Evolutionary conservation across 2,329 filamentous ascomycete species (phyloP), one percentile per base, ranked within the genome.

Genomic region (Ascosphaera apis): DNA sequence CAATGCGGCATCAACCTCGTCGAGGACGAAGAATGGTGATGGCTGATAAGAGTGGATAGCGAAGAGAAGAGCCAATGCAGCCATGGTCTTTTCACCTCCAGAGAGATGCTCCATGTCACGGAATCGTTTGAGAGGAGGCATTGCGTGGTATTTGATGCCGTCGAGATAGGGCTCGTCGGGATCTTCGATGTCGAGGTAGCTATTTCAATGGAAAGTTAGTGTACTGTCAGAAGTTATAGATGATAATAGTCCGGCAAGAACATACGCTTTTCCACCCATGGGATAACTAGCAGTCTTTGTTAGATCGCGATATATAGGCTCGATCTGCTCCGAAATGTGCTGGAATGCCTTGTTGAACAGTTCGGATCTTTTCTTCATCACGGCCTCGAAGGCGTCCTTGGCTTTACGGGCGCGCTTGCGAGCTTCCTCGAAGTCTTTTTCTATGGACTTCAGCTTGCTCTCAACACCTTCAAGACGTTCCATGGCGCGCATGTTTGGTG

Each of bases 61-160:
- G 53, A 98, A 98, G 3, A 98, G 67, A 30, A 98, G 66, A n/a
- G 88, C 88, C 28, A 98, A 64, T 11, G 88, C 88, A 1, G 88
- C 88, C 76, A 98, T 98, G 0, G 88, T 98, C 65, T 98, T 98
- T 59, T 98, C 88, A 38, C 88, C 88, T 48, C 88, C 88, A 1
- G 82, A 92, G 7, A 98, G 63, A 53, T 93, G 88, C 55, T 98
- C 88, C 88, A 98, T 98, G 54, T 98, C 91, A 47, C 88, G 72
- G 69, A 98, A 98, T 33, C 88, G 82, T 61, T 98, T 98, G 42
- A 93, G 71, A 1, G 88, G 88, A 15, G 88, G 88, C 84, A 95
- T 98, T 42, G 88, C 91, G 53, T 95, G 84, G 57, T 98, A 98
- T 52, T 92, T 93, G 57, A 98, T 83, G 21, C 88, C 88, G 30